Percentiles rank a stretch among this genome's conserved stretches.
Evolutionary conservation across 2,329 filamentous ascomycete genomes (phyloP).

Genomic region (Aspergillus fructus): DNA sequence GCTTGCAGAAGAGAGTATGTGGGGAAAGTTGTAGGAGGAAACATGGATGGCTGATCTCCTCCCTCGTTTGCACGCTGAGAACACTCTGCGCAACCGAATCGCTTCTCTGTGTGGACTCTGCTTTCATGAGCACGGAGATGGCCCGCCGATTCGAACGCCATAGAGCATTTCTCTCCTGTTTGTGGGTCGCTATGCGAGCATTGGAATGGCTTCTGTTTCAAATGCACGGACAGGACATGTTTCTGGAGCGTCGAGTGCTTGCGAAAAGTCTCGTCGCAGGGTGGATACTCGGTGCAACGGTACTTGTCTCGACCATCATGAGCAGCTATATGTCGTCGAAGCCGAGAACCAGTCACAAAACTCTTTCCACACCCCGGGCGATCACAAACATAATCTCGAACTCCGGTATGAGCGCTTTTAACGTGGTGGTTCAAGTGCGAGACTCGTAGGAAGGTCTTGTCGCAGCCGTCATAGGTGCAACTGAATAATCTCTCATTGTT

Average conservation of each 20-base stretch:
- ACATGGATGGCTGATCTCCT: constrained; percentile 17
- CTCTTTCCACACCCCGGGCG: constrained; percentile 72
- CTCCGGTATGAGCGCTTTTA: constrained; percentile 73
- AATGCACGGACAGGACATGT: constrained; percentile 75
- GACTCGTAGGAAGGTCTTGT: constrained; percentile 80
- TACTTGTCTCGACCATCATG: constrained; percentile 77
- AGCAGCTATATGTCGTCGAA: constrained; percentile 74
- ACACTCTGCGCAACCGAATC: constrained; percentile 79
- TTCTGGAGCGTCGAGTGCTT: constrained; percentile 84
- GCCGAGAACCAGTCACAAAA: constrained; percentile 76
- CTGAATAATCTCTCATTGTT: constrained; percentile 78
- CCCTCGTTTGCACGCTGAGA: constrained; percentile 31
- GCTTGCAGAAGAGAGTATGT: constrained; percentile 69
- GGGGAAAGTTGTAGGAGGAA: constrained; percentile 60
- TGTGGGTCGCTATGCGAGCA: constrained; percentile 61
- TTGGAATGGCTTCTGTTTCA: constrained; percentile 67
- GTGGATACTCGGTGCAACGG: constrained; percentile 67
- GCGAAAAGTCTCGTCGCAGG: constrained; percentile 76
- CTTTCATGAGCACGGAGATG: constrained; percentile 71
- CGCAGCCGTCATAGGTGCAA: constrained; percentile 69
- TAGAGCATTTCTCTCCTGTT: constrained; percentile 59
- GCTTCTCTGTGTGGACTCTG: constrained; percentile 66
- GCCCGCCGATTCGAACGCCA: constrained; percentile 71
- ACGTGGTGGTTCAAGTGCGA: constrained; percentile 85
- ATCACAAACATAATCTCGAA: constrained; percentile 70